These are phyloP conservation scores for Petunia secreta DNA, from an alignment of 257 asterid species.

Conservation along the genomic window DNA sequence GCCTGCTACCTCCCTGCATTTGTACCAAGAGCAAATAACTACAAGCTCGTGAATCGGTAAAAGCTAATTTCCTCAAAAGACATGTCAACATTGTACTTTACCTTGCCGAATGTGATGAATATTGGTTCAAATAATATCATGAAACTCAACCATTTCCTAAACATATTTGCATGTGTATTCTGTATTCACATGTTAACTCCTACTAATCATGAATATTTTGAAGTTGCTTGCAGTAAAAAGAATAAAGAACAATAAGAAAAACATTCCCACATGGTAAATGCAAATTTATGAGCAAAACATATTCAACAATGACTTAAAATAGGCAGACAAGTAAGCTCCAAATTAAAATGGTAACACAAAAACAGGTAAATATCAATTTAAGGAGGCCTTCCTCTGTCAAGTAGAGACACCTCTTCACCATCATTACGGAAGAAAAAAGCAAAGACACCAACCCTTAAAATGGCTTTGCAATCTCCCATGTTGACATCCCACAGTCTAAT, in stretches of 20 bases:
- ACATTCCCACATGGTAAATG: neutral
- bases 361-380: too few relatives aligned
- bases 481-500: constrained; percentile 48
- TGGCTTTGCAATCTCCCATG: constrained; percentile 30
- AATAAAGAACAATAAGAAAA: neutral
- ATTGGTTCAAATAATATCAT: constrained; percentile 2
- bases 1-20: constrained; percentile 52
- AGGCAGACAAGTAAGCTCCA: neutral
- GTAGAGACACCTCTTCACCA: neutral
- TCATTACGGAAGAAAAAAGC: neutral
- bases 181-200: neutral
- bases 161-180: neutral
- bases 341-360: constrained; percentile 19
- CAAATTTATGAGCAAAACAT: constrained; percentile 11
- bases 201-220: neutral
- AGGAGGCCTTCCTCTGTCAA: too few relatives aligned
- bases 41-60: constrained; percentile 15
- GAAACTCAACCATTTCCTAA: constrained; percentile 1
- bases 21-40: constrained; percentile 20
- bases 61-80: neutral
- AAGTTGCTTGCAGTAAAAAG: neutral
- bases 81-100: neutral
- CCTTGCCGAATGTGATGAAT: neutral
- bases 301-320: neutral
- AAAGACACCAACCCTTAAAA: constrained; percentile 43